Evolutionary conservation across 108 stramenopile genomes (phyloP).

Genomic region (Phaeodactylum tricornutum): DNA sequence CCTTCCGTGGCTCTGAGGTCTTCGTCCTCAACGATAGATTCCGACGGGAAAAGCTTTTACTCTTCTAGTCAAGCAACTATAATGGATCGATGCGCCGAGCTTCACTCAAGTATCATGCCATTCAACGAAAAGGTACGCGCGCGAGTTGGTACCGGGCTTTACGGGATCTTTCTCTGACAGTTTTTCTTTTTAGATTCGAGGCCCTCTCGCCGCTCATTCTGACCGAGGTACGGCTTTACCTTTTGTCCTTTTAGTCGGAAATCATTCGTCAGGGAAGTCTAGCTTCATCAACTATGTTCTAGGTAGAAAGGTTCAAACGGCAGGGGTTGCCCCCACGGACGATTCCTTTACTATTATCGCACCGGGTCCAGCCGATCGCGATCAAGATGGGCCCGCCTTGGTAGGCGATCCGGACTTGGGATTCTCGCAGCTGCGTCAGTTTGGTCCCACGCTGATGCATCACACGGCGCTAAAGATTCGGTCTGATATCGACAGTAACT

Average conservation of each 20-base stretch:
- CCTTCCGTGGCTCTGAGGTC: too few species aligned
- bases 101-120: conserved; percentile 62
- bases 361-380: conserved; percentile 86
- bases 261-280: conserved; percentile 92
- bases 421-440: conserved; percentile 81
- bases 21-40: too few species aligned
- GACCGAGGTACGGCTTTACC: conserved; percentile 75
- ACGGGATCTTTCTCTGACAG: not conserved
- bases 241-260: conserved; percentile 95
- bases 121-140: conserved; percentile 33
- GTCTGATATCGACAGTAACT: conserved; percentile 33
- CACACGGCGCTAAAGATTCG: conserved; percentile 92
- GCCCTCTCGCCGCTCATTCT: conserved; percentile 47
- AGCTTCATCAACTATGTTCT: conserved; percentile 95
- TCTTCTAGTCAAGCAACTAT: conserved; percentile 2
- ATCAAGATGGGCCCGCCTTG: conserved; percentile 85
- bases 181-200: conserved; percentile 15
- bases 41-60: not conserved
- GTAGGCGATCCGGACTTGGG: conserved; percentile 96
- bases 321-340: conserved; percentile 99
- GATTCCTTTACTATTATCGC: conserved; percentile 98
- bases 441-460: conserved; percentile 93
- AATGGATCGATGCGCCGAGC: conserved; percentile 16
- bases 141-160: not conserved
- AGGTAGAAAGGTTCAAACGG: conserved; percentile 85